These are phyloP conservation scores for Kwoniella sp. DNA, from an alignment of 768 basidiomycete genomes.

Conservation along the genomic window DNA sequence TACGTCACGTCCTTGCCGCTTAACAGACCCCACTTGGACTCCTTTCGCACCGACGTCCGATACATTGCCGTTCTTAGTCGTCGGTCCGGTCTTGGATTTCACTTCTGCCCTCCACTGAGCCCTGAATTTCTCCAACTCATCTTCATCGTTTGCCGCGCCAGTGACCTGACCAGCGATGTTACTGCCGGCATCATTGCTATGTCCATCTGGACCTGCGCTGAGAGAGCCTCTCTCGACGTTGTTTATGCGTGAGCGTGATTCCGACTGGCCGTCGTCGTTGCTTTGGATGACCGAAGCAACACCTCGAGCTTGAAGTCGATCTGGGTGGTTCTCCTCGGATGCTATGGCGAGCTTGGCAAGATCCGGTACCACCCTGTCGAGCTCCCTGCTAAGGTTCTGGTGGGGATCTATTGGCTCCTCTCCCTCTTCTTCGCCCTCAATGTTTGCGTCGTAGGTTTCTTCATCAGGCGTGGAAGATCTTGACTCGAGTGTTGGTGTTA, in stretches of 20 bases:
- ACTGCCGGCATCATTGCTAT: too few relatives aligned
- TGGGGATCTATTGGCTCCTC: too few relatives aligned
- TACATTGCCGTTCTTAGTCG: not conserved
- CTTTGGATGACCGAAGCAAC: too few relatives aligned
- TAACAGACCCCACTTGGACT: conserved; percentile 17
- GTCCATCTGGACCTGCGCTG: too few relatives aligned
- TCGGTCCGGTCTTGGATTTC: conserved; percentile 13
- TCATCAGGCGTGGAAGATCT: not conserved
- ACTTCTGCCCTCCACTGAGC: conserved; percentile 44
- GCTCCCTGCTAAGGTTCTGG: too few relatives aligned
- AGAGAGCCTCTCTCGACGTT: too few relatives aligned
- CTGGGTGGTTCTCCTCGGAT: too few relatives aligned
- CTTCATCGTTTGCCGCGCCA: conserved; percentile 21
- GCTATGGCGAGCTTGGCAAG: not conserved
- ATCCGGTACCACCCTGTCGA: not conserved
- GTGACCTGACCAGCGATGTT: too few relatives aligned
- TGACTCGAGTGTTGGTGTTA: not conserved
- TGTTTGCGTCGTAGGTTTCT: not conserved
- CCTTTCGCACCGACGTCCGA: not conserved
- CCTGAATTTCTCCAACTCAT: conserved; percentile 44
- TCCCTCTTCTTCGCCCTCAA: not conserved
- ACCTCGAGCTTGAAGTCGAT: too few relatives aligned
- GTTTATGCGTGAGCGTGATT: too few relatives aligned
- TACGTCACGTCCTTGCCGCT: conserved; percentile 10
- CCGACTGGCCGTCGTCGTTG: too few relatives aligned